Evolutionary conservation across 352 stramenopile species (phyloP), one percentile per base, ranked within the genome.

Genomic region (Phytophthora litchii): DNA sequence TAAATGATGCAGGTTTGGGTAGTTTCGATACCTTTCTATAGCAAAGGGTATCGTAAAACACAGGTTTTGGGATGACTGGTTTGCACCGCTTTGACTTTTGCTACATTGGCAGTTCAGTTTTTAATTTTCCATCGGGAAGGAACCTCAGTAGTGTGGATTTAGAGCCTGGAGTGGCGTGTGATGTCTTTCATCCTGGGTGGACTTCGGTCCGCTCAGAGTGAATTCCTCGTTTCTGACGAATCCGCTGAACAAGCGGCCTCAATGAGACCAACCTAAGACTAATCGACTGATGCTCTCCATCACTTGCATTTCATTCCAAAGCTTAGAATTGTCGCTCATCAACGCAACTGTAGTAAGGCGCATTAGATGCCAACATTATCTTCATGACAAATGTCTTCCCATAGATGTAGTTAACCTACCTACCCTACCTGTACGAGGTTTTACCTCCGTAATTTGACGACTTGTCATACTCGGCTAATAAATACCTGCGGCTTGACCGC

Each of bases 221-320:
- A 93, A 93, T 93, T 93, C 84, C 84, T 93, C 84, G 84, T 91
- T 93, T 91, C 84, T 93, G 84, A 93, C 70, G 66, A 72, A 76
- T 86, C 74, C 84, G 81, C 84, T 93, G 84, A 64, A 84, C 70
- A 92, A 92, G 83, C 71, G 81, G 73, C 74, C 82, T 91, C 81
- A 78, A 72, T 93, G 84, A 91, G 84, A 91, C 84, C 73, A 93
- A 89, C 74, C 52, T 76, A 85, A 78, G 82, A 87, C 80, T 78
- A 77, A 56, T n/a, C 41, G 74, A 89, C 83, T 92, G 83, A 92
- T 89, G 83, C 78, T 74, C 72, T 74, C 61, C 23, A 43, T 47
- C 25, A 45, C 67, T 43, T 37, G 25, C 25, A 48, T 43, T 40
- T 27, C 23, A 27, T 27, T 27, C 5, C 23, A 5, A n/a, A n/a